Conservation (phyloP, 306 rosid genomes). For the Urtica urens region DNA sequence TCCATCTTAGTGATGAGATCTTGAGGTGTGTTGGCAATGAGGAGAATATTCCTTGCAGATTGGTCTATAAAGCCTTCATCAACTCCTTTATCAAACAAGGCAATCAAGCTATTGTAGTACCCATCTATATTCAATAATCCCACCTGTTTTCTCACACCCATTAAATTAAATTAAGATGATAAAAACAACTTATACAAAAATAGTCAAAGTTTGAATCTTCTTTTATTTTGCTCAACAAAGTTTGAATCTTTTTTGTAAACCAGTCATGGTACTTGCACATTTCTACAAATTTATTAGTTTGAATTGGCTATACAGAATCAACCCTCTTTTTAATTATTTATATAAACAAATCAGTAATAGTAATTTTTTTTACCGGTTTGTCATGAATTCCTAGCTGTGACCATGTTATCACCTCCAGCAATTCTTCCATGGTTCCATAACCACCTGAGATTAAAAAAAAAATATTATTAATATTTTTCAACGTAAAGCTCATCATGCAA, state of each 20-base stretch:
- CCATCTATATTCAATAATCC: constrained; percentile 63
- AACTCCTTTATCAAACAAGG: constrained; percentile 58
- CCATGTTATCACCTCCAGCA: constrained; percentile 31
- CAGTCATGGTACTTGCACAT: no score
- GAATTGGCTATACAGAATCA: no score
- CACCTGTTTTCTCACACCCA: constrained; percentile 27
- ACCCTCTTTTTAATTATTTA: background rate
- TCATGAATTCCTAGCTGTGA: constrained; percentile 34
- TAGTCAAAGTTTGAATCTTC: no score
- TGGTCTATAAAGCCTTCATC: constrained; percentile 56
- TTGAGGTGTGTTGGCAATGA: constrained; percentile 39
- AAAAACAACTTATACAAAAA: no score
- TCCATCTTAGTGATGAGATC: constrained; percentile 51
- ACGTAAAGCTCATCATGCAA: background rate
- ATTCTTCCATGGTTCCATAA: constrained; percentile 32
- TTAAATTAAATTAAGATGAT: background rate
- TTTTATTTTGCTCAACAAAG: no score
- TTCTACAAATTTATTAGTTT: no score
- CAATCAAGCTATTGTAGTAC: constrained; percentile 46
- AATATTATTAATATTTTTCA: background rate
- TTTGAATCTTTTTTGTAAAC: no score
- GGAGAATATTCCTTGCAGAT: constrained; percentile 49
- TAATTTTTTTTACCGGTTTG: constrained; percentile 23
- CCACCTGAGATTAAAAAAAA: constrained; percentile 5
- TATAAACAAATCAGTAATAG: background rate